A percentile compares a stretch with the other conserved stretches of the same genome.
These are phyloP conservation scores for Diplocarpon mali DNA, from an alignment of 2,329 filamentous ascomycete genomes.

Conservation along the genomic window DNA sequence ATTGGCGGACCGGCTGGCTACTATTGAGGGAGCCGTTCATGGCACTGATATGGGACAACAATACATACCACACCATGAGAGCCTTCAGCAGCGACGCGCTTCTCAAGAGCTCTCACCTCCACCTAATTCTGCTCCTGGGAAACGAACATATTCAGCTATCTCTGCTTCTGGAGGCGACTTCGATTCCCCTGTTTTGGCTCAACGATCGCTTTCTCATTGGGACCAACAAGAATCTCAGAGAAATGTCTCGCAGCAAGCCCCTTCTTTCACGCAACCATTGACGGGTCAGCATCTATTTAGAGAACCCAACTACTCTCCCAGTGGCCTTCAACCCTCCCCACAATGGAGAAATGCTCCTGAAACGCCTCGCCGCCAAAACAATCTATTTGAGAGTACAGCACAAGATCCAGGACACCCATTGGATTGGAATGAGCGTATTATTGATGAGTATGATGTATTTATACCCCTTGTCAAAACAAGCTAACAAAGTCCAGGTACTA, in stretches of 20 bases:
- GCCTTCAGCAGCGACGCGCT: slow-evolving; percentile 26
- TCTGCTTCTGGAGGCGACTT: slow-evolving; percentile 33
- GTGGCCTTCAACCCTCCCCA: slow-evolving; percentile 21
- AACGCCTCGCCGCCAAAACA: slow-evolving; percentile 16
- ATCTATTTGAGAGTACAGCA: slow-evolving; percentile 21
- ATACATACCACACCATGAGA: slow-evolving; percentile 31
- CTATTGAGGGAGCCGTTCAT: slow-evolving; percentile 67
- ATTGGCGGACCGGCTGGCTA: slow-evolving; percentile 72
- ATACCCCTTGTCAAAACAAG: background rate
- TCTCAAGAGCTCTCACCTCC: slow-evolving; percentile 44
- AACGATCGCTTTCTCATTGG: slow-evolving; percentile 19
- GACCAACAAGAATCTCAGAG: slow-evolving; percentile 16
- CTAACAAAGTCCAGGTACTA: slow-evolving; percentile 44
- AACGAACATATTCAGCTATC: slow-evolving; percentile 37
- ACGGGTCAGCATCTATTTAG: slow-evolving; percentile 13
- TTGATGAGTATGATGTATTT: slow-evolving; percentile 29
- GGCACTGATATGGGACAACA: slow-evolving; percentile 32
- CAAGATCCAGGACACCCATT: slow-evolving; percentile 19
- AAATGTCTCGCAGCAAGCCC: slow-evolving; percentile 13
- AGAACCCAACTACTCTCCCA: slow-evolving; percentile 26
- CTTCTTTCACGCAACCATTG: slow-evolving; percentile 11
- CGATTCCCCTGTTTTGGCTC: slow-evolving; percentile 30
- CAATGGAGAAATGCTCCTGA: slow-evolving; percentile 27
- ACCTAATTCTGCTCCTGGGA: slow-evolving; percentile 33
- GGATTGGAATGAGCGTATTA: slow-evolving; percentile 35